Evolutionary conservation across 2,329 filamentous ascomycete genomes (phyloP).

Genomic region (Nemania serpens): DNA sequence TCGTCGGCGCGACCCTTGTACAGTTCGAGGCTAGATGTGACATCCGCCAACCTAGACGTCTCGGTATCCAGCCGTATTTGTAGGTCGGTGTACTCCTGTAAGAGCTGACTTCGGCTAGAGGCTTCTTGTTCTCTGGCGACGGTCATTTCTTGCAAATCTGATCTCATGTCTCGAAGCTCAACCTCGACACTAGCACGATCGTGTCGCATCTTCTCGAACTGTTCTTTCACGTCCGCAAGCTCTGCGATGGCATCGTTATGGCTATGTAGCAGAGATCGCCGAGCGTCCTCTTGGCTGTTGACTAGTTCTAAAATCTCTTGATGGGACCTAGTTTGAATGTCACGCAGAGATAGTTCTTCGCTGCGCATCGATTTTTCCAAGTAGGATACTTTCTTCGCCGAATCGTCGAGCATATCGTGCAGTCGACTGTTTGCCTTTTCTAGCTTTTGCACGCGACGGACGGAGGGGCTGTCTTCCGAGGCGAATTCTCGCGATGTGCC

Average conservation of each 20-base stretch:
- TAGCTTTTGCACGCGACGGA: slow-evolving; percentile 83
- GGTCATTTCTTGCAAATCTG: slow-evolving; percentile 81
- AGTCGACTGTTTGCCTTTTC: slow-evolving; percentile 90
- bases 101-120: slow-evolving; percentile 82
- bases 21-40: slow-evolving; percentile 79
- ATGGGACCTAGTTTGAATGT: slow-evolving; percentile 90
- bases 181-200: slow-evolving; percentile 80
- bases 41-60: slow-evolving; percentile 80
- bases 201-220: slow-evolving; percentile 86
- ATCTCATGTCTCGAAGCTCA: slow-evolving; percentile 81
- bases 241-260: slow-evolving; percentile 87
- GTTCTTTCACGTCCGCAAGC: slow-evolving; percentile 81
- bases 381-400: slow-evolving; percentile 85
- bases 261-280: slow-evolving; percentile 77
- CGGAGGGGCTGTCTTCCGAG: slow-evolving; percentile 76
- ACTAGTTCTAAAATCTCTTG: slow-evolving; percentile 92
- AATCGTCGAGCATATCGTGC: slow-evolving; percentile 94
- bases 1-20: slow-evolving; percentile 94
- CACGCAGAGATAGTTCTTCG: slow-evolving; percentile 85
- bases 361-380: slow-evolving; percentile 85
- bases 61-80: slow-evolving; percentile 93
- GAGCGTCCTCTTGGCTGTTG: slow-evolving; percentile 89
- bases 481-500: slow-evolving; percentile 65
- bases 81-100: slow-evolving; percentile 90
- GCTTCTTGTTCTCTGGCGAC: slow-evolving; percentile 83